Conservation (phyloP, 352 stramenopile species). For the Lagenidium giganteum region DNA sequence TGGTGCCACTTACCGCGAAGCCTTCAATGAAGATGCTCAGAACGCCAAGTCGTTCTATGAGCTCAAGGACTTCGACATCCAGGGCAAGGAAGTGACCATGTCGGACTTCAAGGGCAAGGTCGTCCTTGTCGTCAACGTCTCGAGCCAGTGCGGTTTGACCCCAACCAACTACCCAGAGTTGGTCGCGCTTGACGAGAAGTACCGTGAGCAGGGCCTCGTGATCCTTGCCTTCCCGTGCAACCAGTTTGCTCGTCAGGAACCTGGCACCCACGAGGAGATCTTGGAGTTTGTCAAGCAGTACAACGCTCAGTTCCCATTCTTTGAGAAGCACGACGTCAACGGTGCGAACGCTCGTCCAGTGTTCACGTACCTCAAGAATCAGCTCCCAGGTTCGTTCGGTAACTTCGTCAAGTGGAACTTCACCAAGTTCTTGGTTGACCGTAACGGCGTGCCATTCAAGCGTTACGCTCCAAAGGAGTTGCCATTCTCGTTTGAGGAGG, state of each 20-base stretch:
- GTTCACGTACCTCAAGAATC: conserved; percentile 79
- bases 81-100: conserved; percentile 46
- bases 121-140: conserved; percentile 65
- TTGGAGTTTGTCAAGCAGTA: conserved; percentile 57
- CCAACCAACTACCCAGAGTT: conserved; percentile 74
- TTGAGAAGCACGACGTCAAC: conserved; percentile 85
- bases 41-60: conserved; percentile 58
- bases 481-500: conserved; percentile 66
- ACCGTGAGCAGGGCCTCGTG: conserved; percentile 41
- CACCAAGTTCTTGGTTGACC: conserved; percentile 87
- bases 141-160: conserved; percentile 71
- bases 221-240: conserved; percentile 84
- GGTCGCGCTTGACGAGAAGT: conserved; percentile 51
- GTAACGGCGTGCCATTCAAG: conserved; percentile 66
- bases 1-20: conserved; percentile 35
- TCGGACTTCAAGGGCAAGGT: conserved; percentile 39
- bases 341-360: conserved; percentile 69
- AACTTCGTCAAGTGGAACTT: conserved; percentile 89
- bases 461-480: conserved; percentile 62
- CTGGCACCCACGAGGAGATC: conserved; percentile 51
- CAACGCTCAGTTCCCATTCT: conserved; percentile 34
- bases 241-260: conserved; percentile 81
- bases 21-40: conserved; percentile 22
- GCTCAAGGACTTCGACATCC: conserved; percentile 44
- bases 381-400: conserved; percentile 54